Evolutionary conservation across 2,329 filamentous ascomycete species (phyloP).

Genomic region (Podosphaera aphanis): DNA sequence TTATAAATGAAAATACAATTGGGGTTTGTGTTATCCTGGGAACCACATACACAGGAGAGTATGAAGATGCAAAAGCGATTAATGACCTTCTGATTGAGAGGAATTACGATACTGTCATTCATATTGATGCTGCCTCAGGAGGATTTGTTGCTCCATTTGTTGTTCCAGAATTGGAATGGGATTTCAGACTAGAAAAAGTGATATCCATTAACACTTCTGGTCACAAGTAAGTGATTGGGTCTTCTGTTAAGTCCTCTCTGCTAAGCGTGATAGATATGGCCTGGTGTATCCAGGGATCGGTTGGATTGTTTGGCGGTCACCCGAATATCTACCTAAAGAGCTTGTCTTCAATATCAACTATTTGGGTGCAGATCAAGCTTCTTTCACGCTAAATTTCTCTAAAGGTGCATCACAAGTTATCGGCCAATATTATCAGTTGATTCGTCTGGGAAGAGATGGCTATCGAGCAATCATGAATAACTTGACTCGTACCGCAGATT

Average conservation of each 20-base stretch:
- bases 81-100: constrained; percentile 65
- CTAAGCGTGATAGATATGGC: constrained; percentile 24
- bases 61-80: constrained; percentile 79
- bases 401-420: constrained; percentile 89
- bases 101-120: constrained; percentile 61
- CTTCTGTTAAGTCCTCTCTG: background rate
- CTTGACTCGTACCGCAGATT: constrained; percentile 72
- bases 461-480: constrained; percentile 90
- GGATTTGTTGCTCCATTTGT: constrained; percentile 89
- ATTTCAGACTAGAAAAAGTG: constrained; percentile 73
- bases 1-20: constrained; percentile 51
- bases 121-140: constrained; percentile 80
- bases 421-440: constrained; percentile 92
- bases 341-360: constrained; percentile 99
- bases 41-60: constrained; percentile 87
- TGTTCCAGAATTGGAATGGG: constrained; percentile 64
- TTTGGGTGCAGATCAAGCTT: constrained; percentile 80
- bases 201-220: constrained; percentile 87
- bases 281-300: constrained; percentile 76
- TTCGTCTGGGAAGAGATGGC: constrained; percentile 76
- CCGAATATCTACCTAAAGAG: constrained; percentile 61
- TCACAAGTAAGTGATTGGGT: constrained; percentile 43
- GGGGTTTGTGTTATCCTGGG: constrained; percentile 82
- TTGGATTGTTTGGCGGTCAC: constrained; percentile 74
- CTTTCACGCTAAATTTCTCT: constrained; percentile 92